Evolutionary conservation across 768 basidiomycete species (phyloP), one percentile per base, ranked within the genome.

Genomic region (Lentinula detonsa): DNA sequence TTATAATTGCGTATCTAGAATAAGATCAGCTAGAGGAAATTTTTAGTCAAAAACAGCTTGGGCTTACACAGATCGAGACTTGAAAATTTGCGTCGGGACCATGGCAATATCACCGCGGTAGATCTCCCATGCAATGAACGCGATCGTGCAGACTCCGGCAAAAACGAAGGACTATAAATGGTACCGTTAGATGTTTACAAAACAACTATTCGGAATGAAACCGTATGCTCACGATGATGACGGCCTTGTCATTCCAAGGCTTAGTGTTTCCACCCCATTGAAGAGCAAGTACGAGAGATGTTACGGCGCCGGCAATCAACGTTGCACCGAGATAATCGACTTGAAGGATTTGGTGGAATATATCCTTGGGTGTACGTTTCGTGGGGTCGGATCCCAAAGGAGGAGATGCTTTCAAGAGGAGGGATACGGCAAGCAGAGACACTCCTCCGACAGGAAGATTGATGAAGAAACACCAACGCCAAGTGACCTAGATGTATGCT

Each of bases 231-330:
- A 69, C 64, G 35, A 60, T 59, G 45, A 71, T 67, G 35, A 67
- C 63, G n/a, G 49, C 61, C 23, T 31, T 35, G 50, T 64, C 57
- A 39, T 62, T 64, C 81, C 81, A 82, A 0, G 75, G 67, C 63
- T 77, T 76, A 21, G 70, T 66, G 64, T 76, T 75, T 0, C 79
- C 79, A 15, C 79, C 80, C 75, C 76, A 78, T 58, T 78, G 75
- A 1, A 81, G 67, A 4, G 79, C 72, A 7, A 81, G 69, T 23
- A 79, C 69, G 9, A 80, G 67, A 48, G 65, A 70, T 4, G 73
- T 76, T 39, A 78, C 68, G 15, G 69, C 57, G 6, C 59, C 72
- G 43, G 79, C 67, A 50, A 74, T 66, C 31, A 80, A 67, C 15
- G 64, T 64, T 0, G 73, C 70, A 8, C 78, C 79, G 55, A 78